Evolutionary conservation across 352 stramenopile genomes (phyloP), one percentile per base, ranked within the genome.

Genomic region (Globisporangium megalacanthum): DNA sequence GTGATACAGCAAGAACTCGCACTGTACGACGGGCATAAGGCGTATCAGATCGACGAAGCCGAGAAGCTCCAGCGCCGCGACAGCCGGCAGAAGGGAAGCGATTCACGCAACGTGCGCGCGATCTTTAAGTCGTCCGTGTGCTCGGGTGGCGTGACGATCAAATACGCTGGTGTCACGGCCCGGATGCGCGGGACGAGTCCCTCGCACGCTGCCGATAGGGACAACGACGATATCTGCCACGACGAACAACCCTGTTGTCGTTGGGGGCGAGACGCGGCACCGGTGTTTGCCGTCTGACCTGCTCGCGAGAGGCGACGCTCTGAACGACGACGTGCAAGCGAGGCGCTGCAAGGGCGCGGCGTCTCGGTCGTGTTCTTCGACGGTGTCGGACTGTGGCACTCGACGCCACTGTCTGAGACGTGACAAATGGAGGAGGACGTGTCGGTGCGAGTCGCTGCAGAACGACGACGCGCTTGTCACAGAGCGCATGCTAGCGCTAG

Each of bases 161-260:
- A 95, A 66, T 80, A 94, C 49, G 82, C 75, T 22, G 84, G 83
- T 3, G 56, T 78, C 11, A 76, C 81, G 33, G 86, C 94, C 1
- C 71, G 86, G 15, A 95, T 83, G 4, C 70, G 86, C 39, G 86
- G 94, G 62, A 94, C 83, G 19, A 95, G 86, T 62, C 93, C 93
- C 36, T 83, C 94, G 56, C 92, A 94, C 63, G 86, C 86, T 14
- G 80, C 83, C 75, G 6, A 75, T 73, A 7, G 82, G 4, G 74
- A 87, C 20, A 89, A 95, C 50, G 89, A 97, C 46, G 89, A 97
- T 61, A 96, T 88, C 49, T 84, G 88, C 7, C 97, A 97, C 68
- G 97, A 96, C 44, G 89, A 94, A 52, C 35, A 66, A 65, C 36
- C 68, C 68, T 8, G 88, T 93, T 52, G 68, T 71, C 20, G 66